phyloP scores from a whole-genome alignment of 2,329 filamentous ascomycete genomes.

The Samsoniella hepiali region DNA sequence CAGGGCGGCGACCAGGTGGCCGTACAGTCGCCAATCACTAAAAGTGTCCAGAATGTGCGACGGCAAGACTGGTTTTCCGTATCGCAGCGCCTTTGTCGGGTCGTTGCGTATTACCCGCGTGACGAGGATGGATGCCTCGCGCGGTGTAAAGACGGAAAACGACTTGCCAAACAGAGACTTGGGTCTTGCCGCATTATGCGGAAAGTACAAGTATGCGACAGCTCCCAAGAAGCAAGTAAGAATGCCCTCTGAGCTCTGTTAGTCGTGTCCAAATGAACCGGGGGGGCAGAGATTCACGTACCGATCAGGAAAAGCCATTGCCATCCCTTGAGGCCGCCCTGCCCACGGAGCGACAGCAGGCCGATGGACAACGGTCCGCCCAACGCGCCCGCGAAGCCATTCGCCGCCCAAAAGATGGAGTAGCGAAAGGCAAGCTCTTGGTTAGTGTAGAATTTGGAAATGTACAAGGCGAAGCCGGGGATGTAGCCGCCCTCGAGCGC shows the following conservation, averaged over 20 bases:
- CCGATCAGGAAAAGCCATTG: constrained; percentile 32
- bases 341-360: constrained; percentile 27
- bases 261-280: too few species aligned
- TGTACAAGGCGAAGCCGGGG: constrained; percentile 31
- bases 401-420: constrained; percentile 32
- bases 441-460: constrained; percentile 31
- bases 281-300: constrained; percentile 19
- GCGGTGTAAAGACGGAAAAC: constrained; percentile 25
- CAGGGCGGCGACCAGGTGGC: constrained; percentile 26
- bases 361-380: constrained; percentile 29
- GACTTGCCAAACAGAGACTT: constrained; percentile 28
- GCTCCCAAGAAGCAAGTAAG: constrained; percentile 26
- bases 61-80: constrained; percentile 24
- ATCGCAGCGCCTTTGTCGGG: constrained; percentile 27
- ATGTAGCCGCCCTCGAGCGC: constrained; percentile 33
- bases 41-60: constrained; percentile 29
- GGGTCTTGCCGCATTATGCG: constrained; percentile 26
- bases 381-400: constrained; percentile 28
- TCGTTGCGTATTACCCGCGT: constrained; percentile 30
- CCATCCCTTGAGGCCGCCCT: constrained; percentile 28
- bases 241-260: constrained; percentile 24
- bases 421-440: constrained; percentile 29
- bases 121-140: constrained; percentile 28
- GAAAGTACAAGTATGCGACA: constrained; percentile 29
- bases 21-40: constrained; percentile 29